Evolutionary conservation across 1,139 yeast species (phyloP).

Genomic region (Pichia sp.): DNA sequence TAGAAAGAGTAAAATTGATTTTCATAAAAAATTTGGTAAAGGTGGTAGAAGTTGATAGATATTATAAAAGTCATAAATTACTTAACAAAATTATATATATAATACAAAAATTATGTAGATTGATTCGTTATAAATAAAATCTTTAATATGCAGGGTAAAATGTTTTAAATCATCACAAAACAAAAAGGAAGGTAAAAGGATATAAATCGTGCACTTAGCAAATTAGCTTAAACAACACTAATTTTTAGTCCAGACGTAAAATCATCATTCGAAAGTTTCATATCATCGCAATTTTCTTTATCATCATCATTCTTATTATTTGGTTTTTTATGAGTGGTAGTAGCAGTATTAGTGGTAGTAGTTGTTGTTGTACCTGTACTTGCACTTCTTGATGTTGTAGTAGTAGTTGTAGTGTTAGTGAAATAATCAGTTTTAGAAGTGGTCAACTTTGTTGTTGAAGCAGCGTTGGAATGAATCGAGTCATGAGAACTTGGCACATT

Average conservation of each 20-base stretch:
- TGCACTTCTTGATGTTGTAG: neutral
- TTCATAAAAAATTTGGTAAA: conserved; percentile 9
- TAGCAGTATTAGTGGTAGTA: neutral
- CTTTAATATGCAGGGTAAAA: neutral
- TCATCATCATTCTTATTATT: conserved; percentile 1
- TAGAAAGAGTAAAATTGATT: conserved; percentile 27
- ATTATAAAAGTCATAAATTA: neutral
- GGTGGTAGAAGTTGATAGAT: conserved; percentile 8
- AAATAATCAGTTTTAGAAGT: conserved; percentile 7
- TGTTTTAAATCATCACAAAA: neutral
- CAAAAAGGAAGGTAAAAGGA: conserved; percentile 24
- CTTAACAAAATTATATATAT: neutral
- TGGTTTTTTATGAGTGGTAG: neutral
- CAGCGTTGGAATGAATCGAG: conserved; percentile 2
- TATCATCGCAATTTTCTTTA: conserved; percentile 5
- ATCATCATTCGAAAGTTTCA: conserved; percentile 6
- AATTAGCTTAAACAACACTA: conserved; percentile 6
- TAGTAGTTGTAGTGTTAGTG: neutral
- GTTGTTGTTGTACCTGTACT: neutral
- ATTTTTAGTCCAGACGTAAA: conserved; percentile 13
- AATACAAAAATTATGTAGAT: neutral
- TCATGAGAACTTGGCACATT: conserved; percentile 3
- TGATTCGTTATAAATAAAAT: neutral
- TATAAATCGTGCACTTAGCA: conserved; percentile 10
- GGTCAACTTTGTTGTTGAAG: neutral